phyloP scores from a whole-genome alignment of 2,329 filamentous ascomycete species.

The Fusarium stilboides region DNA sequence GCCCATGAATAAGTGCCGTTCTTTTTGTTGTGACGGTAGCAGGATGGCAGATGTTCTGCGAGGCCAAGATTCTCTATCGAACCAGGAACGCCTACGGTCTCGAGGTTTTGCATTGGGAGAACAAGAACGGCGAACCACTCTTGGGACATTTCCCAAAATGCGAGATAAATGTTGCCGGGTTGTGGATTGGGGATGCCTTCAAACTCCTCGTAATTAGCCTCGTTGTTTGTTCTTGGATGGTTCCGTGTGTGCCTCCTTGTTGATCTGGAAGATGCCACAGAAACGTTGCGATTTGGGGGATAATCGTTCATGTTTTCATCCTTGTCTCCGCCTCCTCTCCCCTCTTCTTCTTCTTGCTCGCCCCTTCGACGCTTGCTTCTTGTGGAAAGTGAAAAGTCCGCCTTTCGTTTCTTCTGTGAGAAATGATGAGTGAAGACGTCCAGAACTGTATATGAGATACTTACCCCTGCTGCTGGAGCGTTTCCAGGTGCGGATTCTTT shows the following conservation, averaged over 20 bases:
- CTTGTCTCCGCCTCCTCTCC: too few species aligned
- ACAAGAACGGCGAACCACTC: constrained; percentile 12
- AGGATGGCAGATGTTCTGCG: constrained; percentile 1
- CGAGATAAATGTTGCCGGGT: neutral
- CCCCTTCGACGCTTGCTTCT: constrained; percentile 3
- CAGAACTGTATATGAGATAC: fast-evolving
- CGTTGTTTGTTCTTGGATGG: too few species aligned
- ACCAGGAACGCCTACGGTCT: neutral
- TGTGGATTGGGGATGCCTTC: constrained; percentile 12
- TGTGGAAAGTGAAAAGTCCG: neutral
- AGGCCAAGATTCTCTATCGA: neutral
- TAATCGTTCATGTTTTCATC: too few species aligned
- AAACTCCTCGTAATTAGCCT: neutral
- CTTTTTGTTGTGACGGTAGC: constrained; percentile 2
- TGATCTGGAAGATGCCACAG: neutral
- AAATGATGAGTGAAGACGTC: neutral
- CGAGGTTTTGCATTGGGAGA: constrained; percentile 5
- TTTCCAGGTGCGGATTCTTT: neutral
- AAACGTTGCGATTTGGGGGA: too few species aligned
- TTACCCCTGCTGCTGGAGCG: neutral
- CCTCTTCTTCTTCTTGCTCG: neutral
- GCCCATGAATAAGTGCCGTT: constrained; percentile 14
- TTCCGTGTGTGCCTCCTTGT: neutral
- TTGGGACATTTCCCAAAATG: constrained; percentile 7
- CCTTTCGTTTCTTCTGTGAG: neutral